Evolutionary conservation across 208 protist species (phyloP), one percentile per base, ranked within the genome.

Genomic region (Tritrichomonas musculus): DNA sequence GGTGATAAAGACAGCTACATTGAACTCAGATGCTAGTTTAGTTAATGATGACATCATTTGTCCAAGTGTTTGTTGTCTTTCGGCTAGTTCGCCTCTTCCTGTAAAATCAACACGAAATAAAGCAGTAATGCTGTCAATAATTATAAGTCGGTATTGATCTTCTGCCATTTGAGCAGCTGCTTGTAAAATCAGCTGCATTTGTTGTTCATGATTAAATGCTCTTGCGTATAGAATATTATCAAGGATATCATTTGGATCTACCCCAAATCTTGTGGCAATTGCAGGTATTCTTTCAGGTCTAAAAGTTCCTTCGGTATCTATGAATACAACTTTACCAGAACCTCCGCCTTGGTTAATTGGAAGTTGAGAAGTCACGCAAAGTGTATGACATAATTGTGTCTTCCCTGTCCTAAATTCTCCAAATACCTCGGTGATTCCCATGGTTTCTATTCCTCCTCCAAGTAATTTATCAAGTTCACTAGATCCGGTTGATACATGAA

Each of bases 231-330:
- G 95, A 93, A 99, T 99, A 96, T 99, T 99, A 36, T 99, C 97
- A 27, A 99, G 96, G 3, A 97, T 97, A 22, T 96, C 96, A 8
- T 95, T 94, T 0, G 94, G 66, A 94, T 99, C 98, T 20, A 99
- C 94, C 14, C 97, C 97, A 94, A 98, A 99, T 92, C 98, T 95
- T 13, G 94, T 95, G 1, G 98, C 98, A 94, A 99, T 99, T n/a
- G 96, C 96, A 41, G 95, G 94, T 84, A 99, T 98, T 72, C 98
- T 95, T 94, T 99, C 98, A 1, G 98, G 98, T 0, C 98, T 95
- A 95, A 99, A 99, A 39, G 98, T 99, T 49, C 97, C 97, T 96
- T 99, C 98, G 0, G 98, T 99, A 96, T 99, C 98, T 47, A 99
- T 97, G 95, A 98, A 99, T 25, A 98, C 95, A 50, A 97, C 97